Base-by-base conservation (phyloP, 805 yeast genomes). In the Metschnikowia chrysomelidarum region DNA sequence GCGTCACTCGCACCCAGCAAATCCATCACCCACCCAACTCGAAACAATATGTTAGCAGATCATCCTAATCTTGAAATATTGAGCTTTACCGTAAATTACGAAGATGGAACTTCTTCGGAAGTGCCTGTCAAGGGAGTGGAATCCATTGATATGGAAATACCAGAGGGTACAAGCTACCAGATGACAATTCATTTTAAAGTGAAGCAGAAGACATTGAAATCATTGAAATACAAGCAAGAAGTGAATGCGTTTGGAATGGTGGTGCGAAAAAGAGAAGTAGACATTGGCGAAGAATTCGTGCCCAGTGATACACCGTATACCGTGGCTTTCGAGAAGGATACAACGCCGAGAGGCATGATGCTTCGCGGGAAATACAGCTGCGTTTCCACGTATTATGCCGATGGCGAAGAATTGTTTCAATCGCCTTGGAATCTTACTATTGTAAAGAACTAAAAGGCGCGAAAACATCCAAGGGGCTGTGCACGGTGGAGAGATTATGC, bases 271-370 rank as follows among this genome's bases (percentile, higher is more conserved):
- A 55, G 59, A 18, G 59, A 54, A 10, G 36, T 50, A 30, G 56
- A 51, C 9, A 42, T 66, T 25, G 72, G 71, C 7, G 54, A 50
- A 23, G 44, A 35, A 22, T 61, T 50, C 38, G 62, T 50, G 34
- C 64, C 69, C 14, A 47, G 57, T 7, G 69, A 63, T 1, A 64
- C 62, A 36, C 47, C 53, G 2, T 57, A 62, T 44, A n/a, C 45
- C 13, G 53, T 54, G 32, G 46, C 49, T 5, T 62, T 62, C 41
- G 59, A 55, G 7, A 56, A 53, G 34, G 70, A 66, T 39, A 47
- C 49, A 5, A 58, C 70, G 24, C 72, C 72, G 6, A 56, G 58
- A 38, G 71, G 72, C 14, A 64, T 56, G 47, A 49, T 64, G 24
- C 43, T 60, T 29, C 62, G 70, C 49, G 71, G 67, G 6, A 39